Conservation (phyloP, 805 yeast genomes). For the Torulaspora maleeae region DNA sequence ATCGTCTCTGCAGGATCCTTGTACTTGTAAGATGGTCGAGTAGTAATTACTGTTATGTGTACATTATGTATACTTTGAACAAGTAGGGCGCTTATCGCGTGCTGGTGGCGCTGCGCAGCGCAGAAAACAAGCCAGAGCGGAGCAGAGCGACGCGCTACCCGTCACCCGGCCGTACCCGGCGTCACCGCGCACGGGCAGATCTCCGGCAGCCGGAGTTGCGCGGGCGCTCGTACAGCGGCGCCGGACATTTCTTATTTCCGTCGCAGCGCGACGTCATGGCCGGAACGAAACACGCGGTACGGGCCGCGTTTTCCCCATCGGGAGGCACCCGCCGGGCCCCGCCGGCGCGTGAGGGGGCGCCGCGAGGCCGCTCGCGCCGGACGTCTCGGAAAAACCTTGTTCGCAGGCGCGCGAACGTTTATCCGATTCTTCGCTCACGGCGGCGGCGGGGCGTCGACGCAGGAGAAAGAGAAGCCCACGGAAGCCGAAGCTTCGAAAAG, state of each 20-base stretch:
- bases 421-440: neutral
- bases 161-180: too few relatives aligned
- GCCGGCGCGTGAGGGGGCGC: neutral
- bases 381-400: neutral
- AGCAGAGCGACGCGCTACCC: too few relatives aligned
- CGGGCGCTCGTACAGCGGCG: too few relatives aligned
- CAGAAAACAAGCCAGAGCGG: neutral
- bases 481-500: too few relatives aligned
- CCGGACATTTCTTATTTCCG: neutral
- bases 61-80: neutral
- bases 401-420: neutral
- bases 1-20: slow-evolving; percentile 95
- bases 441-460: too few relatives aligned
- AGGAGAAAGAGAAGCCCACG: too few relatives aligned
- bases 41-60: neutral
- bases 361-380: neutral
- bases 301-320: neutral
- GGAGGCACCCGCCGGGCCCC: neutral
- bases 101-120: neutral
- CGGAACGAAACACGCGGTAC: neutral
- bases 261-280: neutral
- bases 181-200: too few relatives aligned
- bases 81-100: neutral
- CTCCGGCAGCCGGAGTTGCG: too few relatives aligned
- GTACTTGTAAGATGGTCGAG: slow-evolving; percentile 43